Evolutionary conservation across 163 green algal species (phyloP), one percentile per base, ranked within the genome.

Genomic region (Chlorella variabilis): DNA sequence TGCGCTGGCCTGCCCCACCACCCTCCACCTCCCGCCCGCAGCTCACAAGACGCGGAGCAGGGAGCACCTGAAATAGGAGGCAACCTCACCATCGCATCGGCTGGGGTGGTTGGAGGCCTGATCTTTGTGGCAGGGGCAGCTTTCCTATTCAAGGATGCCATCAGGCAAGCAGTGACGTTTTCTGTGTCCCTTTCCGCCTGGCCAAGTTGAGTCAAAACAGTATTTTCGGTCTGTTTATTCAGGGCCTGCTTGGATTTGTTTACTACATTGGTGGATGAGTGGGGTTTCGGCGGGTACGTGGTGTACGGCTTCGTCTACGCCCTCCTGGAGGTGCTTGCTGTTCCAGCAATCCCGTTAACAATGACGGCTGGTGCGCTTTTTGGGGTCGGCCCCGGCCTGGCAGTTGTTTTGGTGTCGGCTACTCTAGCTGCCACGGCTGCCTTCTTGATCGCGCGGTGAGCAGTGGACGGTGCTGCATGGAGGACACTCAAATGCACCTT

Each of bases 281-380:
- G 89, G 91, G 94, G 95, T 1, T 81, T 89, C 2, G 81, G 85
- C 39, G 94, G 94, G 17, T 96, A 94, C 65, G 31, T 94, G 0
- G 92, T 92, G 0, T 98, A 97, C 78, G 90, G 90, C 13, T 74
- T 66, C 1, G 85, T 96, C 34, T 98, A 98, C 86, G 90, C 88
- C 0, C 67, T 66, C 1, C 86, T 97, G 45, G 93, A 97, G 83
- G 81, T 98, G 7, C 83, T 99, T 23, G 75, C 75, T n/a, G 74
- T 98, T 36, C 95, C 96, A 36, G 95, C 95, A 34, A 96, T 99
- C 31, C 96, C 96, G 3, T 85, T 99, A 13, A 99, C 96, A 3
- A 98, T 99, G 94, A 96, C 96, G 0, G 94, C 96, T 2, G 96
- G 96, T 25, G 91, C 92, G 11, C 91, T 99, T 51, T 99, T 99